Evolutionary conservation across 164 flowering plant species (phyloP), one percentile per base, ranked within the genome.

Genomic region (Paratinospora sagittata): DNA sequence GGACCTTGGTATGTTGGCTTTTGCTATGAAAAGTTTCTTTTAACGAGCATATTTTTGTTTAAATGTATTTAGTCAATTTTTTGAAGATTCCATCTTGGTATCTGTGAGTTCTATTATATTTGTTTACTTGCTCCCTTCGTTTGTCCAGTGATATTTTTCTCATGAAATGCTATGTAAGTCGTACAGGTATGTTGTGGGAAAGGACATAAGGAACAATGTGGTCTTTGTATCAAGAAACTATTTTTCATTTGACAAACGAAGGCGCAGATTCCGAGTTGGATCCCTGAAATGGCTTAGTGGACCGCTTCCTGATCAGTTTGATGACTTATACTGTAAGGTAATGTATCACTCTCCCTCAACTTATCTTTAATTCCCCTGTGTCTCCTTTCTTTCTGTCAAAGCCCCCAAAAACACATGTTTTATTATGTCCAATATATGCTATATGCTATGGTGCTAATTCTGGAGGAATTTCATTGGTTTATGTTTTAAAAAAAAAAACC

Each of bases 221-320:
- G 85, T 92, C 2, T 95, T 89, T 75, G 97, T 89, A 21, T 95
- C 98, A 67, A 85, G 97, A 79, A 95, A 87, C 73, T 95, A 95
- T 72, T 95, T 78, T 72, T 95, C 98, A 0, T 73, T 83, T 27
- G 98, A 95, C 78, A 95, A 95, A 81, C 82, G 85, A 73, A 86
- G 98, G 80, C 89, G 98, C n/a, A 66, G 76, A 16, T 95, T 95
- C 70, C 90, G 89, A 75, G 97, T 92, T 79, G 98, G 97, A 77
- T 90, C 97, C 57, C 76, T 95, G 69, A 89, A 84, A 76, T 95
- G 97, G 97, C 72, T 92, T 52, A 77, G 78, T 70, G 90, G 87
- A 9, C 60, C 72, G 24, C 86, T 83, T 73, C 91, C 92, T 24
- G 65, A 78, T 30, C 77, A 81, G 52, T 70, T 75, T 63, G 83